phyloP scores from a whole-genome alignment of 768 basidiomycete genomes.

The Amanita exitialis region DNA sequence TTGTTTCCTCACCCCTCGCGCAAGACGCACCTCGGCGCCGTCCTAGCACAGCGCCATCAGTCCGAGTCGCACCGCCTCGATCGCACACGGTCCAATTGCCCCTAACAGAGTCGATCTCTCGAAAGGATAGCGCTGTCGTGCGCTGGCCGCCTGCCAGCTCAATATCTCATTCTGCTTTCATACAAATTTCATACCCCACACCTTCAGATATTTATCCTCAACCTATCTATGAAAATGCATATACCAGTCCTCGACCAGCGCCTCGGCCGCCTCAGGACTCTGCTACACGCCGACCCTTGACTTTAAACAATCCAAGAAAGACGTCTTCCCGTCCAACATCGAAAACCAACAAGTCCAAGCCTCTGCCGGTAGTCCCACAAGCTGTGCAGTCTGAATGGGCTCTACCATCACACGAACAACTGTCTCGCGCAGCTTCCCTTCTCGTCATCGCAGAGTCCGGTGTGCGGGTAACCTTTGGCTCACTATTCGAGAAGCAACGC shows the following conservation, averaged over 20 bases:
- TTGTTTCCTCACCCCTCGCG: not conserved
- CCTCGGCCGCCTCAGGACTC: constrained; percentile 13
- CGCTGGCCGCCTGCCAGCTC: not conserved
- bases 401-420: constrained; percentile 42
- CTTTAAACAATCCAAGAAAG: not conserved
- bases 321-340: not conserved
- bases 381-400: constrained; percentile 24
- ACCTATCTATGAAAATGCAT: constrained; percentile 15
- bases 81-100: not conserved
- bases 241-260: constrained; percentile 15
- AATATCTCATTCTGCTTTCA: constrained; percentile 11
- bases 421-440: constrained; percentile 51
- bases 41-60: not conserved
- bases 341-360: constrained; percentile 1
- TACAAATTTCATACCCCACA: constrained; percentile 14
- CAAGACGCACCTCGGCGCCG: not conserved
- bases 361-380: not conserved
- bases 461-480: constrained; percentile 53
- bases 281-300: not conserved
- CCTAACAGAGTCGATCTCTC: not conserved
- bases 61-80: not conserved
- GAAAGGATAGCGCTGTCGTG: not conserved
- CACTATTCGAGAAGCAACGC: constrained; percentile 41
- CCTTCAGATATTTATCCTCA: constrained; percentile 17
- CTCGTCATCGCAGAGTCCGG: constrained; percentile 63